A percentile compares a stretch with the other conserved stretches of the same genome.
phyloP scores from a whole-genome alignment of 306 rosid genomes.

The Vachellia pachyceras region DNA sequence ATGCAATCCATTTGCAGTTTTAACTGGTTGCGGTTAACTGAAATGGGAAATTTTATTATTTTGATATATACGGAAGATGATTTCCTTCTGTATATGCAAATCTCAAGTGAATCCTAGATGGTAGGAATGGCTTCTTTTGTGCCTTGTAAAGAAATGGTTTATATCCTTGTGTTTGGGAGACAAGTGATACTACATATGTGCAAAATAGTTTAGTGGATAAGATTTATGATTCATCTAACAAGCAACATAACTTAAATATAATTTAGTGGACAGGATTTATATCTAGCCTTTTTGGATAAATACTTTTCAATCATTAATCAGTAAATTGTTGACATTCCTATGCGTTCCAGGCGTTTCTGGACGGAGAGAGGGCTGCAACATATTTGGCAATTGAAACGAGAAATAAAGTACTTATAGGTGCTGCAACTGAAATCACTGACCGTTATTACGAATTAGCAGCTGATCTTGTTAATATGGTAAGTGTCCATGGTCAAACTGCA shows the following conservation, averaged over 20 bases:
- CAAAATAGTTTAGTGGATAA: slow-evolving; percentile 18
- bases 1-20: background rate
- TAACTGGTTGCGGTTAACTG: too few species aligned
- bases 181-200: background rate
- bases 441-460: slow-evolving; percentile 81
- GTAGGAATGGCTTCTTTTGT: background rate
- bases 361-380: slow-evolving; percentile 70
- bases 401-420: slow-evolving; percentile 59
- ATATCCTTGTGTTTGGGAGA: background rate
- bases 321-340: slow-evolving; percentile 41
- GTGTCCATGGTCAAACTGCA: slow-evolving; percentile 43
- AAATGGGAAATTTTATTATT: background rate
- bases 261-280: slow-evolving; percentile 13
- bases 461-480: slow-evolving; percentile 80
- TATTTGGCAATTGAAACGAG: slow-evolving; percentile 67
- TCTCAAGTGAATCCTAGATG: background rate
- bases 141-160: background rate
- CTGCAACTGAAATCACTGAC: slow-evolving; percentile 78
- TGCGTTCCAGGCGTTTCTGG: slow-evolving; percentile 66
- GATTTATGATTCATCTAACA: slow-evolving; percentile 24
- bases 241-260: background rate
- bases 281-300: background rate
- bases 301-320: background rate
- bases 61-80: background rate
- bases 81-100: background rate